These are phyloP conservation scores for Suhomyces chickasaworum DNA, from an alignment of 1,139 yeast species.

Conservation along the genomic window DNA sequence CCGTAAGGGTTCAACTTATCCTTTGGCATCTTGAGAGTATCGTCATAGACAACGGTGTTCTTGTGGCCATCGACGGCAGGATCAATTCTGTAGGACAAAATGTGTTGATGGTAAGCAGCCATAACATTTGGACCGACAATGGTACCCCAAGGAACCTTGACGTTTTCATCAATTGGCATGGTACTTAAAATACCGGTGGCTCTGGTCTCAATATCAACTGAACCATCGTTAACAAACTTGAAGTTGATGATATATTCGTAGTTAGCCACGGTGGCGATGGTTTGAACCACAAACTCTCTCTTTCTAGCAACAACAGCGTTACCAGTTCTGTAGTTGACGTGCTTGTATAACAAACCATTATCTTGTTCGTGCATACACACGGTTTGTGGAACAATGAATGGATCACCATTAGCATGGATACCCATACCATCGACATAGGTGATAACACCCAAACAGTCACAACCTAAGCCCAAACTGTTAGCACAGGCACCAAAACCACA, in stretches of 20 bases:
- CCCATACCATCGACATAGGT: slow-evolving; percentile 73
- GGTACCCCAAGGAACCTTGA: slow-evolving; percentile 80
- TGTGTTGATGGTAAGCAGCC: slow-evolving; percentile 90
- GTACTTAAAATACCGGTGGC: slow-evolving; percentile 87
- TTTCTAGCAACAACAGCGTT: slow-evolving; percentile 79
- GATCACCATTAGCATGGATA: slow-evolving; percentile 64
- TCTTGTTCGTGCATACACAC: slow-evolving; percentile 92
- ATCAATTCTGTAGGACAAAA: slow-evolving; percentile 81
- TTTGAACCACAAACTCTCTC: slow-evolving; percentile 82
- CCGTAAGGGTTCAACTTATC: slow-evolving; percentile 66
- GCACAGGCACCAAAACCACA: slow-evolving; percentile 86
- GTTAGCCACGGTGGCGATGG: slow-evolving; percentile 88
- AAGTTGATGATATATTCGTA: slow-evolving; percentile 82
- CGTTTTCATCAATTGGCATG: slow-evolving; percentile 80
- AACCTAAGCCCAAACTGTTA: slow-evolving; percentile 73
- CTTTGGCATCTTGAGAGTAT: slow-evolving; percentile 64
- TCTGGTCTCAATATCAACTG: slow-evolving; percentile 78
- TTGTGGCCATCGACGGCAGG: slow-evolving; percentile 86
- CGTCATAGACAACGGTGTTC: slow-evolving; percentile 76
- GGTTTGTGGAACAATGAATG: slow-evolving; percentile 66
- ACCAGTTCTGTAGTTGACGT: slow-evolving; percentile 78
- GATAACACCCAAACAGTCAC: slow-evolving; percentile 88
- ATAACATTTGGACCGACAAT: slow-evolving; percentile 82
- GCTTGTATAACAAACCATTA: slow-evolving; percentile 77
- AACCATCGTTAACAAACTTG: slow-evolving; percentile 81